phyloP scores from a whole-genome alignment of 768 basidiomycete genomes.

The Mycena sanguinolenta region DNA sequence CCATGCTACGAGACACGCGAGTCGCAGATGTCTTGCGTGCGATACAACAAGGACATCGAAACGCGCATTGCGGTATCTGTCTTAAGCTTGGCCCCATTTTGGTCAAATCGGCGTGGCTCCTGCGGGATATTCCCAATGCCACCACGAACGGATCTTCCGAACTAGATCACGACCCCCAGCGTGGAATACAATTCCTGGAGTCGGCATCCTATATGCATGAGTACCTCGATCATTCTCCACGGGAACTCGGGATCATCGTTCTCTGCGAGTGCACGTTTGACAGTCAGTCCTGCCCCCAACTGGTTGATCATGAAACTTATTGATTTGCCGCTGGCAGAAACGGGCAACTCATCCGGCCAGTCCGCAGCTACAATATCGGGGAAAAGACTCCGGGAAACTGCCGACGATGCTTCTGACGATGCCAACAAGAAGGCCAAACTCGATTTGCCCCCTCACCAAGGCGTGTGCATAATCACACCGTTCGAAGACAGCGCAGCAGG shows the following conservation, averaged over 20 bases:
- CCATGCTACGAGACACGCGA: not conserved
- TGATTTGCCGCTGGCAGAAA: not conserved
- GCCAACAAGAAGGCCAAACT: too few species aligned
- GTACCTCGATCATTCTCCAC: not conserved
- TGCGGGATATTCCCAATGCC: not conserved
- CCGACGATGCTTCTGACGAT: too few species aligned
- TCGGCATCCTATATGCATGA: not conserved
- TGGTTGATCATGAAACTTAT: not conserved
- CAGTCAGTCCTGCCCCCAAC: not conserved
- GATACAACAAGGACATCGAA: not conserved
- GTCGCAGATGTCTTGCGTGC: not conserved
- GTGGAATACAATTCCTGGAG: not conserved
- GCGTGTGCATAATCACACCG: too few species aligned
- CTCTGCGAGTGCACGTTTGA: not conserved
- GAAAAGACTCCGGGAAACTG: too few species aligned
- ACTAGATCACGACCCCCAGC: not conserved
- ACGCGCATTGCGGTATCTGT: not conserved
- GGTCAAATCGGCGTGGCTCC: not conserved
- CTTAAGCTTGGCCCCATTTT: not conserved
- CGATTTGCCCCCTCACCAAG: too few species aligned
- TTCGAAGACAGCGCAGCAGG: too few species aligned
- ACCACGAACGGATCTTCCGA: not conserved
- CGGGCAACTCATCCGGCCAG: not conserved
- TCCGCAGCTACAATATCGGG: conserved; percentile 28
- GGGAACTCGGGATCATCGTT: not conserved